These are phyloP conservation scores for Arachis monticola DNA, from an alignment of 331 rosid genomes.

Conservation along the genomic window DNA sequence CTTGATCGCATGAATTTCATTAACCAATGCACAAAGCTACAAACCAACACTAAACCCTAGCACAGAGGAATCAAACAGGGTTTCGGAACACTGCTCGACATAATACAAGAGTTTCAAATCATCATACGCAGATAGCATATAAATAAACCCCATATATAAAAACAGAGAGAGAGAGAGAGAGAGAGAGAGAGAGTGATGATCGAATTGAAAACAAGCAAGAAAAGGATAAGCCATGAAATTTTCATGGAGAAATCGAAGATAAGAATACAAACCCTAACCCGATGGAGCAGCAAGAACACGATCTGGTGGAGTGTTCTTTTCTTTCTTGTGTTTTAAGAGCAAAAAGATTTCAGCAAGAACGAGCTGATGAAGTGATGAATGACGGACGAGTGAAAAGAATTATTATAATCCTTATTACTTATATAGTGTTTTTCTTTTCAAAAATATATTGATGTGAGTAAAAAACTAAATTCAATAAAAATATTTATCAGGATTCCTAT, in stretches of 20 bases:
- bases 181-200: background rate
- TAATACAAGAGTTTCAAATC: background rate
- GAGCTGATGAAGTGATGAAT: background rate
- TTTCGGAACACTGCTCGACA: slow-evolving; percentile 23
- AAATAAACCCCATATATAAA: slow-evolving; percentile 26
- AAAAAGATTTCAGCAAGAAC: background rate
- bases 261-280: background rate
- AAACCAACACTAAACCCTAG: slow-evolving; percentile 29
- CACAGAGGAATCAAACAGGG: background rate
- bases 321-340: background rate
- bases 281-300: background rate
- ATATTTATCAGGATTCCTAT: too few relatives aligned
- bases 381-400: background rate
- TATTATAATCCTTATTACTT: background rate
- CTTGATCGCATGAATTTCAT: background rate
- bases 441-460: too few relatives aligned
- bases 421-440: background rate
- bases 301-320: background rate
- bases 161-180: background rate
- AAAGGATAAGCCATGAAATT: background rate
- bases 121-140: background rate
- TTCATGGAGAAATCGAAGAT: background rate
- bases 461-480: too few relatives aligned
- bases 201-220: background rate
- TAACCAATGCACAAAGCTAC: background rate